Base-by-base conservation (phyloP, 2,329 filamentous ascomycete species). In the Nothopassalora personata region DNA sequence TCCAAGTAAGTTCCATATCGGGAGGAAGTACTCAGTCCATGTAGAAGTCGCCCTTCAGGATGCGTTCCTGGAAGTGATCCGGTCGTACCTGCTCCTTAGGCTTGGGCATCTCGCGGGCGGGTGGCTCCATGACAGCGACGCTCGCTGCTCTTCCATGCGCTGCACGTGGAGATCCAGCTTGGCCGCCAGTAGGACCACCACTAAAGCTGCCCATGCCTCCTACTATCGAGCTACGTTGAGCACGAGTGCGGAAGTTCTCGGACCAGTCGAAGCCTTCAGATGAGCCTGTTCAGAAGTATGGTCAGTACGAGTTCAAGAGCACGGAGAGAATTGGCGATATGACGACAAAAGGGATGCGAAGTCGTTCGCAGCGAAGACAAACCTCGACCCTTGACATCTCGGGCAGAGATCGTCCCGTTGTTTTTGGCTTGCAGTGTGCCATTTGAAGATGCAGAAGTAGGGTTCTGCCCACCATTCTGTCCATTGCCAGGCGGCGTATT, bases 201-300 rank as follows among this genome's bases (percentile, higher is more conserved):
- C 58, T 54, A 18, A 57, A 60, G 8, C 60, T 57, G 58, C 84
- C 81, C 53, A 80, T 74, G 66, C 80, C 81, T 47, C 81, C 76
- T 59, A 87, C 81, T 69, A 85, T 87, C 15, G 71, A 79, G 47
- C 73, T 72, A 76, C 91, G 92, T 79, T 96, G 91, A 69, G 92
- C 92, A 73, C 92, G 89, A 71, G 87, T 88, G 76, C 91, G 90
- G 81, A 97, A 86, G 80, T 96, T 92, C 80, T 97, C 93, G 73
- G 91, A 90, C 89, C 93, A 96, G 78, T 96, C 96, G 83, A 95
- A 96, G 75, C 90, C 90, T 82, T 94, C 91, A 82, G 90, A 89
- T 92, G 84, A 77, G 76, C 81, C 83, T 79, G 76, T 75, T 74
- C 77, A 76, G 78, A 36, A 11, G 74, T 4, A 74, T 75, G 71